Evolutionary conservation across 2,329 filamentous ascomycete species (phyloP).

Genomic region (Fusarium miscanthi): DNA sequence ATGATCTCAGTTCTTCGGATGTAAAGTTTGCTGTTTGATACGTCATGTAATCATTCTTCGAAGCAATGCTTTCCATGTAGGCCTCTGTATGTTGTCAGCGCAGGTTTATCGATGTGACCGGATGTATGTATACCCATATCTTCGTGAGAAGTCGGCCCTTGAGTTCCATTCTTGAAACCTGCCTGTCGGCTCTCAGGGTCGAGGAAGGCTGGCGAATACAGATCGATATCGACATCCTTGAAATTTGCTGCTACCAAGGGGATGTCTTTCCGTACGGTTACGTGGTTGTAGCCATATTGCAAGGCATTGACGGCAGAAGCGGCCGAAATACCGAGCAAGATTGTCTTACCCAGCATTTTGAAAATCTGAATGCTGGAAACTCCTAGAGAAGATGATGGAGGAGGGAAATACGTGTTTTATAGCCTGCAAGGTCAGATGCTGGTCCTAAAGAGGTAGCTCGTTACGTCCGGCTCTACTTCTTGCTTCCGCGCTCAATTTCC

Average conservation of each 20-base stretch:
- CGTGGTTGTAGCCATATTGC: constrained; percentile 35
- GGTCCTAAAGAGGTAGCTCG: constrained; percentile 1
- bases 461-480: constrained; percentile 23
- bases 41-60: constrained; percentile 28
- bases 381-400: too few species aligned
- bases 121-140: constrained; percentile 16
- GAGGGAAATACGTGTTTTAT: constrained; percentile 11
- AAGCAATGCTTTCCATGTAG: constrained; percentile 12
- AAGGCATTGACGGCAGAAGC: constrained; percentile 14
- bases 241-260: constrained; percentile 29
- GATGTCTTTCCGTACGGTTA: constrained; percentile 3
- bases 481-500: constrained; percentile 1
- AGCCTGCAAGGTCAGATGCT: not conserved
- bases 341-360: constrained; percentile 4
- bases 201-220: constrained; percentile 21
- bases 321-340: constrained; percentile 2
- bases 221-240: constrained; percentile 24
- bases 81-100: constrained; percentile 5
- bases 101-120: accelerated
- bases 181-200: not conserved
- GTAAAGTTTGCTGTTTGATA: constrained; percentile 32
- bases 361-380: too few species aligned
- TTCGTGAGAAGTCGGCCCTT: constrained; percentile 30
- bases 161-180: constrained; percentile 27
- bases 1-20: constrained; percentile 28